These are phyloP conservation scores for Kandelia obovata DNA, from an alignment of 345 rosid species.

Conservation along the genomic window DNA sequence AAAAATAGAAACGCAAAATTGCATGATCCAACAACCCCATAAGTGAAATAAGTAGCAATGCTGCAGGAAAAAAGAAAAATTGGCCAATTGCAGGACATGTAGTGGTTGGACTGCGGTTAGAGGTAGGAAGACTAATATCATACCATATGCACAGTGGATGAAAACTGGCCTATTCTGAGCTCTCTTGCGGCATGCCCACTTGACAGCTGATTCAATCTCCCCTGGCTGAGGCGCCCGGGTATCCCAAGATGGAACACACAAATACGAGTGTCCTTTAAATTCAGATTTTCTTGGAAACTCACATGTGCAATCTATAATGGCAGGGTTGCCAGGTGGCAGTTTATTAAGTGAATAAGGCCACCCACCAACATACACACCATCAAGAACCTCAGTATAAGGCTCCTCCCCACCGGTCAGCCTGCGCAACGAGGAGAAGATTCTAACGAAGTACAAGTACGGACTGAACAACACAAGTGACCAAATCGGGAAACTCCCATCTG, in stretches of 20 bases:
- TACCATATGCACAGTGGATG: constrained; percentile 75
- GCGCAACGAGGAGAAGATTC: constrained; percentile 42
- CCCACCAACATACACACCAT: constrained; percentile 66
- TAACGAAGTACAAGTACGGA: constrained; percentile 50
- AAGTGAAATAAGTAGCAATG: not conserved
- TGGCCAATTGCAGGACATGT: not conserved
- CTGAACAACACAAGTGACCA: constrained; percentile 54
- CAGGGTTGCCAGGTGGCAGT: constrained; percentile 67
- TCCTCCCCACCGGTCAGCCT: constrained; percentile 49
- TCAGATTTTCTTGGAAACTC: constrained; percentile 52
- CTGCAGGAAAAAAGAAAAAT: not conserved
- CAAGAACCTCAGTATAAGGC: constrained; percentile 46
- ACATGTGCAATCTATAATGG: constrained; percentile 68
- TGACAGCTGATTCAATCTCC: constrained; percentile 66
- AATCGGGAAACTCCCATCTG: constrained; percentile 59
- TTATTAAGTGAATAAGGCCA: constrained; percentile 50
- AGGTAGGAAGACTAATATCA: constrained; percentile 4
- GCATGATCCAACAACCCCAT: too few species aligned
- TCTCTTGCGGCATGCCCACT: constrained; percentile 67
- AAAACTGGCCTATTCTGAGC: constrained; percentile 54
- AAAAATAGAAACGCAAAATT: too few species aligned
- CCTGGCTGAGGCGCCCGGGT: constrained; percentile 63
- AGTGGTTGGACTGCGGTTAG: too few species aligned
- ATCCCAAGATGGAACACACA: constrained; percentile 77
- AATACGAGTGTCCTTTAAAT: constrained; percentile 42